A percentile compares a stretch with the other conserved stretches of the same genome.
These are phyloP conservation scores for Aspergillus steynii DNA, from an alignment of 495 filamentous ascomycete genomes.

Conservation along the genomic window DNA sequence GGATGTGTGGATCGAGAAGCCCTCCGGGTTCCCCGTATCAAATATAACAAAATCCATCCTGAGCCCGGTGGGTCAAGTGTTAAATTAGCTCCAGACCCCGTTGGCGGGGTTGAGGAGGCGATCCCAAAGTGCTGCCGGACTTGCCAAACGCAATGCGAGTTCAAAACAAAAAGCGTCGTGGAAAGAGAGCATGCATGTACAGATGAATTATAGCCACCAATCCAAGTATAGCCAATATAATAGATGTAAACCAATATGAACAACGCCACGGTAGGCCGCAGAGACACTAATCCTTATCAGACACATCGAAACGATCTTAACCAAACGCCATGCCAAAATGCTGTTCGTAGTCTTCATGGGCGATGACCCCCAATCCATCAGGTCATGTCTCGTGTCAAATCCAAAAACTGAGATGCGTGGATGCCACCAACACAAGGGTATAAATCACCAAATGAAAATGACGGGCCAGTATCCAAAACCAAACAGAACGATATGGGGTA, in stretches of 20 bases:
- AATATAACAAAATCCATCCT: conserved; percentile 2
- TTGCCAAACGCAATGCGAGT: background rate
- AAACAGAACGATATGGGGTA: conserved; percentile 13
- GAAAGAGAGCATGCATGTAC: background rate
- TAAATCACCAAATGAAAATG: background rate
- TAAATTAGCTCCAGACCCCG: conserved; percentile 12
- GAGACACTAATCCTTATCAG: background rate
- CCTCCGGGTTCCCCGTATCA: background rate
- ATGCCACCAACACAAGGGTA: background rate
- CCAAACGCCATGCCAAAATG: conserved; percentile 8
- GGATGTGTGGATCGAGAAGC: background rate
- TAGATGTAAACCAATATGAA: background rate
- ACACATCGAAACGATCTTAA: background rate
- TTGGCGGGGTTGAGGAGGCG: conserved; percentile 8
- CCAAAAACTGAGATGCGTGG: conserved; percentile 2
- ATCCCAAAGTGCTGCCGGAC: background rate
- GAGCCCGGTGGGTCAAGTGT: conserved; percentile 4
- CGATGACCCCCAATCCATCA: conserved; percentile 9
- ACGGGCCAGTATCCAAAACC: conserved; percentile 1
- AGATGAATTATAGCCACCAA: background rate
- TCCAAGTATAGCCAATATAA: background rate
- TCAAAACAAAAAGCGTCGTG: background rate
- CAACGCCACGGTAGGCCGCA: background rate
- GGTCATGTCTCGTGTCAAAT: conserved; percentile 16
- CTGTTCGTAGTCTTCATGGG: conserved; percentile 14